phyloP scores from a whole-genome alignment of 2,329 filamentous ascomycete genomes.

The Aureobasidium sp. region DNA sequence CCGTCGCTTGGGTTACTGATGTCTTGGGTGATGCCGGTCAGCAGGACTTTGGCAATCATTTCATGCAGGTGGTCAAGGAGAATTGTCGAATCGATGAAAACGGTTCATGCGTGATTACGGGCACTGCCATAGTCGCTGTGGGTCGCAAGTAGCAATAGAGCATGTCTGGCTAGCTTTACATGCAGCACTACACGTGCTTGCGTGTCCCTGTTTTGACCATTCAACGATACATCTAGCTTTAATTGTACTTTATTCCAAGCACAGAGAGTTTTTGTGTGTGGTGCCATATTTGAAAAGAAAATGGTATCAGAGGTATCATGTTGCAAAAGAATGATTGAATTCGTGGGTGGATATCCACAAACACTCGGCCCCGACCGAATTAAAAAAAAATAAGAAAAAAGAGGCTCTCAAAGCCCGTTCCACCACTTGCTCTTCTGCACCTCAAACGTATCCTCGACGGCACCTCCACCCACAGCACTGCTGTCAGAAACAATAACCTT shows the following conservation, averaged over 20 bases:
- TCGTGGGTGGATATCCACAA: not conserved
- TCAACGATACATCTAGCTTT: too few species aligned
- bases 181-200: too few species aligned
- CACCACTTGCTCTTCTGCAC: constrained; percentile 60
- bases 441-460: constrained; percentile 48
- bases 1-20: not conserved
- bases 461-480: constrained; percentile 18
- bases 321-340: too few species aligned
- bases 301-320: too few species aligned
- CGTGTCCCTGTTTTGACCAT: too few species aligned
- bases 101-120: not conserved
- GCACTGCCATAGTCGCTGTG: not conserved
- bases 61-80: not conserved
- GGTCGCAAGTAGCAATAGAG: constrained; percentile 1
- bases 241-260: too few species aligned
- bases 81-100: not conserved
- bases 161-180: not conserved
- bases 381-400: not conserved
- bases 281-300: too few species aligned
- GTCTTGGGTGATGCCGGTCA: not conserved
- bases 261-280: too few species aligned
- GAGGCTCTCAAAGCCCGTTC: constrained; percentile 49
- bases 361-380: not conserved
- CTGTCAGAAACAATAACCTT: constrained; percentile 55
- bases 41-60: not conserved